Percentiles rank a stretch among this genome's conserved stretches.
phyloP scores from a whole-genome alignment of 768 basidiomycete species.

The Termitomyces sp. region DNA sequence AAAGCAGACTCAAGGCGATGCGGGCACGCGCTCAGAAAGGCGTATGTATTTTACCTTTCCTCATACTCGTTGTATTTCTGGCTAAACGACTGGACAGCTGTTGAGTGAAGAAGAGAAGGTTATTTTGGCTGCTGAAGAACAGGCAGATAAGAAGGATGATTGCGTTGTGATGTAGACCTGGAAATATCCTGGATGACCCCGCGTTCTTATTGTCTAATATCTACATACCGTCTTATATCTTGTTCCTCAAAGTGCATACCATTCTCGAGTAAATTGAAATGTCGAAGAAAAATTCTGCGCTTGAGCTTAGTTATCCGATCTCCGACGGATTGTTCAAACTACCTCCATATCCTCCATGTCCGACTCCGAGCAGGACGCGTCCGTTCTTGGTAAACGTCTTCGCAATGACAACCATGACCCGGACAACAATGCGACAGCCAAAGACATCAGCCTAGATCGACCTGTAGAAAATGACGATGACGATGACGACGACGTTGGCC shows the following conservation, averaged over 20 bases:
- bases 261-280: background rate
- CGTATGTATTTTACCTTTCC: slow-evolving; percentile 31
- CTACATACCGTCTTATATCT: background rate
- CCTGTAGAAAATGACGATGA: slow-evolving; percentile 45
- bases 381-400: slow-evolving; percentile 60
- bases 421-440: background rate
- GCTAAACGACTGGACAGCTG: slow-evolving; percentile 27
- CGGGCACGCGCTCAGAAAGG: slow-evolving; percentile 71
- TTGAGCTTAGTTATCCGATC: slow-evolving; percentile 5
- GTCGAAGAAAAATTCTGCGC: background rate
- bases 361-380: slow-evolving; percentile 40
- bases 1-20: slow-evolving; percentile 66
- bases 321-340: slow-evolving; percentile 8
- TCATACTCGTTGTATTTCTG: background rate
- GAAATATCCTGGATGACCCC: background rate
- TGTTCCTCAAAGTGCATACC: no score
- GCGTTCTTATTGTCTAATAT: background rate
- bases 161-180: slow-evolving; percentile 51
- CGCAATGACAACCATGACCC: slow-evolving; percentile 30
- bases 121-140: slow-evolving; percentile 48
- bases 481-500: slow-evolving; percentile 80
- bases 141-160: slow-evolving; percentile 39
- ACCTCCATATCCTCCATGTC: slow-evolving; percentile 25
- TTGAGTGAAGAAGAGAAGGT: slow-evolving; percentile 61
- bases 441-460: slow-evolving; percentile 11